Conservation (phyloP, 163 green algal species). For the Scenedesmus sp. region DNA sequence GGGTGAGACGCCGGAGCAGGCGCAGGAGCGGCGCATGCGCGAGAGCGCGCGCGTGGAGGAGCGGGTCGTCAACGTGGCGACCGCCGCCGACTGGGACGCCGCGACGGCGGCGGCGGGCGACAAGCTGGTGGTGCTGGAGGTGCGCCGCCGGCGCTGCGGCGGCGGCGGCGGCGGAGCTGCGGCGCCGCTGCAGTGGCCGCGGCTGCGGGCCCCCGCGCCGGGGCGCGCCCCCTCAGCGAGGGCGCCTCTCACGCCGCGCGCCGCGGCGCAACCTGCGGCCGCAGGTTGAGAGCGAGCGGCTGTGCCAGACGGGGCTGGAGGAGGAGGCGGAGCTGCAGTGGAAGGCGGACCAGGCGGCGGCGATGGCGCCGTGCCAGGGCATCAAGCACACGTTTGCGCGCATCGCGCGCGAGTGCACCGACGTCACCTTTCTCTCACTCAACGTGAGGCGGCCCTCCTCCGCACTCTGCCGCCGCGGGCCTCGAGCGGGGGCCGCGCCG, state of each 20-base stretch:
- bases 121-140: conserved; percentile 81
- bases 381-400: conserved; percentile 82
- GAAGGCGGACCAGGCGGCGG: conserved; percentile 67
- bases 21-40: conserved; percentile 60
- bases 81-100: conserved; percentile 53
- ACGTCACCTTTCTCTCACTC: conserved; percentile 76
- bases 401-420: conserved; percentile 78
- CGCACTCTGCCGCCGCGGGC: too few relatives aligned
- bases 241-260: neutral
- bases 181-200: too few relatives aligned
- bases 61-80: conserved; percentile 60
- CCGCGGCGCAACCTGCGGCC: neutral
- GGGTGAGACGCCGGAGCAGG: conserved; percentile 65
- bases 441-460: conserved; percentile 65
- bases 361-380: conserved; percentile 58
- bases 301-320: conserved; percentile 72
- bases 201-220: too few relatives aligned
- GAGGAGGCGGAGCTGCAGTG: conserved; percentile 81
- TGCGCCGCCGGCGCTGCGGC: conserved; percentile 34
- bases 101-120: conserved; percentile 59
- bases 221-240: neutral
- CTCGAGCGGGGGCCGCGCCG: too few relatives aligned
- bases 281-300: conserved; percentile 51
- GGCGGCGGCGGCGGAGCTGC: neutral
- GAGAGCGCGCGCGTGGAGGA: conserved; percentile 74